Base-by-base conservation (phyloP, 2,329 filamentous ascomycete species). In the Neonectria magnoliae region DNA sequence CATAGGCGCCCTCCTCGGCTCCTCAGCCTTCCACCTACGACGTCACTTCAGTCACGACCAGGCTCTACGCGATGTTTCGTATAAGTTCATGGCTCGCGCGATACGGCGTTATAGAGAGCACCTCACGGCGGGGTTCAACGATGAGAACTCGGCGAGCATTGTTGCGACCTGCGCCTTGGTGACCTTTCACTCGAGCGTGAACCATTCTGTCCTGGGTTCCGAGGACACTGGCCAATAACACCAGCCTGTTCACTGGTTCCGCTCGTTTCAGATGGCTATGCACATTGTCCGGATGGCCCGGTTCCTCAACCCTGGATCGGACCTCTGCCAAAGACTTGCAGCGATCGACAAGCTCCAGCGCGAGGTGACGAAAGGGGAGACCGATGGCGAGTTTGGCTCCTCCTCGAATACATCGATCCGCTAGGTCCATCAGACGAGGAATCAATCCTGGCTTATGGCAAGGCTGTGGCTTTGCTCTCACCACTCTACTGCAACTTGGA, bases 1-100 rank as follows among this genome's bases (percentile, higher is more conserved):
- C 42, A 61, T 61, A 52, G 59, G 56, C 33, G 52, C 52, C 2
- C 52, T 61, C 5, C 52, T 61, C 22, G 59, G 59, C 6, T 20
- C 56, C 3, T 56, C 59, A n/a, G 59, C 59, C 2, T 61, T 56
- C 18, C 59, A 61, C 33, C 31, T 61, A n/a, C 31, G 59, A 16
- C 51, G 59, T 7, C 5, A 44, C 10, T 18, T 13, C 33, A 38
- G 27, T 18, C 29, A 16, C 18, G 44, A 61, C 14, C 4, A 36
- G 5, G 22, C n/a, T n/a, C 59, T 61, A 4, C 52, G 51, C 5
- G 51, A 61, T 14, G 44, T 45, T 7, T 56, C 59, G 5, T 18
- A 61, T 27, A 56, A 14, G 25, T 56, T 50, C 5, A 56, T 61
- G 52, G 36, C 13, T 11, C 42, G 59, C 18, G 59, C 59, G 2